phyloP scores from a whole-genome alignment of 148 eudicot genomes.

The Fagopyrum esculentum region DNA sequence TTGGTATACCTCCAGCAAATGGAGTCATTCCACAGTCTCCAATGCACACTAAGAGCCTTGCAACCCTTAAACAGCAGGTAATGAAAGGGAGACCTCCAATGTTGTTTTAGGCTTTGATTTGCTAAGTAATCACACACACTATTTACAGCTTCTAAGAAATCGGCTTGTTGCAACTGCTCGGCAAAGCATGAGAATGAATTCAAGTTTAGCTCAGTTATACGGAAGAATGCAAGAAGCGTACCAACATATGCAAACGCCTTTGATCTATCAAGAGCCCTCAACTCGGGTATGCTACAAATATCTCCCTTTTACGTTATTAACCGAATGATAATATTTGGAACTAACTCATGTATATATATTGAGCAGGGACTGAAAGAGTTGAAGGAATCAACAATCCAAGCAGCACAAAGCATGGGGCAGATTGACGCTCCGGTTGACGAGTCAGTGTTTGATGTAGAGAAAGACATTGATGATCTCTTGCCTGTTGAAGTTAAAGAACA shows the following conservation, averaged over 20 bases:
- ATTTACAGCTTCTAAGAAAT: slow-evolving; percentile 66
- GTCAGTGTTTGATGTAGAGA: slow-evolving; percentile 71
- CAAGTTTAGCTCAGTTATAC: slow-evolving; percentile 70
- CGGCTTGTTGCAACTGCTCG: slow-evolving; percentile 66
- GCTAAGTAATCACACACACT: not conserved
- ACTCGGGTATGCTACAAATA: slow-evolving; percentile 31
- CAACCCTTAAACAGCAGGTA: slow-evolving; percentile 90
- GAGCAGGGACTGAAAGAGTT: slow-evolving; percentile 71
- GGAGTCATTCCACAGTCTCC: slow-evolving; percentile 97
- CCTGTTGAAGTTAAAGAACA: slow-evolving; percentile 96
- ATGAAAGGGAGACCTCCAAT: not conserved
- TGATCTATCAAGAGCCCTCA: slow-evolving; percentile 65
- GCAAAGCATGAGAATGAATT: slow-evolving; percentile 55
- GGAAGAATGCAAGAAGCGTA: slow-evolving; percentile 90
- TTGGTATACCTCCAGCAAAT: slow-evolving; percentile 86
- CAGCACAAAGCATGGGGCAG: slow-evolving; percentile 72
- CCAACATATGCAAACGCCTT: slow-evolving; percentile 87
- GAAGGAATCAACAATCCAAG: slow-evolving; percentile 69
- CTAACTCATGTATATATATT: not conserved
- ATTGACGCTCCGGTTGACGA: slow-evolving; percentile 78
- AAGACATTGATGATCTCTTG: slow-evolving; percentile 73
- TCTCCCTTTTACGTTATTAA: not conserved
- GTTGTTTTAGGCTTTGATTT: not conserved
- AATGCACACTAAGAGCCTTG: slow-evolving; percentile 92
- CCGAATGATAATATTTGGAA: not conserved